These are phyloP conservation scores for Diaporthe citri DNA, from an alignment of 2,329 filamentous ascomycete genomes.

Conservation along the genomic window DNA sequence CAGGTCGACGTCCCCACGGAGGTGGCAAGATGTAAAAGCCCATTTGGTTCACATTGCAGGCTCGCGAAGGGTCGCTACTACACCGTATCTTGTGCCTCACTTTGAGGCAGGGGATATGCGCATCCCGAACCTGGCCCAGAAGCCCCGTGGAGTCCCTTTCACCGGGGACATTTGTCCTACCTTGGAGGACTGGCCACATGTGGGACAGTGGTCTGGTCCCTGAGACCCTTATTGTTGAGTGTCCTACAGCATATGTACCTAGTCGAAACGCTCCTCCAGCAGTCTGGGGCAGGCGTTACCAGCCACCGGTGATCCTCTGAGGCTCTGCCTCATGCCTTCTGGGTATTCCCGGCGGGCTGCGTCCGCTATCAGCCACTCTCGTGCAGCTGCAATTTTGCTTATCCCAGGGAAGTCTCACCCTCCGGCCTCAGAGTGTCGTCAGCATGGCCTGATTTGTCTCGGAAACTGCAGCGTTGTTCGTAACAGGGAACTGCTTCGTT, in stretches of 20 bases:
- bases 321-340: conserved; percentile 20
- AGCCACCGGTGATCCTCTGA: conserved; percentile 13
- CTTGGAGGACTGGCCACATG: neutral
- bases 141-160: neutral
- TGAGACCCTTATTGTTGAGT: conserved; percentile 20
- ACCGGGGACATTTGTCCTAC: conserved; percentile 12
- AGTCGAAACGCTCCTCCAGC: conserved; percentile 11
- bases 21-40: conserved; percentile 23
- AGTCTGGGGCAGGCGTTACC: neutral
- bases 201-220: conserved; percentile 18
- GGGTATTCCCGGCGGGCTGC: conserved; percentile 14
- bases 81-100: conserved; percentile 8
- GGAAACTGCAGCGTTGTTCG: conserved; percentile 20
- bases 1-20: conserved; percentile 10
- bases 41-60: neutral
- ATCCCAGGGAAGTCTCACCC: conserved; percentile 1
- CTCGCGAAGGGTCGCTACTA: neutral
- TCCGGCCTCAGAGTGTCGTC: conserved; percentile 8
- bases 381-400: conserved; percentile 19
- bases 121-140: neutral
- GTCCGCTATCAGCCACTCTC: conserved; percentile 15
- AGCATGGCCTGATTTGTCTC: conserved; percentile 17
- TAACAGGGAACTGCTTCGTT: conserved; percentile 1
- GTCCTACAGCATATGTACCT: conserved; percentile 5
- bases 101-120: neutral